These are phyloP conservation scores for Metschnikowia santaceciliae DNA, from an alignment of 805 yeast species.

Conservation along the genomic window DNA sequence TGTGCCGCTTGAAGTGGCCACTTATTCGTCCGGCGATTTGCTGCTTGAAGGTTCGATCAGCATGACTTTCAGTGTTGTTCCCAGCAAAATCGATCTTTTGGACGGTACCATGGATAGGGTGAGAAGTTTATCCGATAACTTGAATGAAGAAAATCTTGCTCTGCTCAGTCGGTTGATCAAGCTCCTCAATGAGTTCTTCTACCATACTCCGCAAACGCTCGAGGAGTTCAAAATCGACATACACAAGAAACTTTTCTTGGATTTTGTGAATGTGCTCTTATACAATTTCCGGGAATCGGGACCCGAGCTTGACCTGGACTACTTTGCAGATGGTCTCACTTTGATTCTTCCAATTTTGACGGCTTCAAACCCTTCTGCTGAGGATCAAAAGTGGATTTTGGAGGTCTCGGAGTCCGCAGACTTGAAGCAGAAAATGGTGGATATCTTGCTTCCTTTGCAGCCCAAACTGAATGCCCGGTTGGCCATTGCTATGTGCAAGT, in stretches of 20 bases:
- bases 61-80: neutral
- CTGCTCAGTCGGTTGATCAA: slow-evolving; percentile 6
- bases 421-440: slow-evolving; percentile 35
- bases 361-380: slow-evolving; percentile 26
- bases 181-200: slow-evolving; percentile 7
- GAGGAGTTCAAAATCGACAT: slow-evolving; percentile 1
- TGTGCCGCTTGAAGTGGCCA: slow-evolving; percentile 19
- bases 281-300: slow-evolving; percentile 8
- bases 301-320: slow-evolving; percentile 38
- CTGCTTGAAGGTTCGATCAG: neutral
- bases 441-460: slow-evolving; percentile 38
- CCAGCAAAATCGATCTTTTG: neutral
- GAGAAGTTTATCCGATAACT: neutral
- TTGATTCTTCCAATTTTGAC: slow-evolving; percentile 55
- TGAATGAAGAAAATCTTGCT: neutral
- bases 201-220: neutral
- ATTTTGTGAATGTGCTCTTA: slow-evolving; percentile 30
- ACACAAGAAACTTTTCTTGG: neutral
- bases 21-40: slow-evolving; percentile 5
- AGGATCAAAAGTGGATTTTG: slow-evolving; percentile 11
- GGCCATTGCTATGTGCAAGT: slow-evolving; percentile 43
- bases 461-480: slow-evolving; percentile 9
- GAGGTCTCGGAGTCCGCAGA: slow-evolving; percentile 17
- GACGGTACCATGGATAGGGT: neutral
- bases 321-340: slow-evolving; percentile 57